These are phyloP conservation scores for Daucus carota DNA, from an alignment of 129 eudicot species.

Conservation along the genomic window DNA sequence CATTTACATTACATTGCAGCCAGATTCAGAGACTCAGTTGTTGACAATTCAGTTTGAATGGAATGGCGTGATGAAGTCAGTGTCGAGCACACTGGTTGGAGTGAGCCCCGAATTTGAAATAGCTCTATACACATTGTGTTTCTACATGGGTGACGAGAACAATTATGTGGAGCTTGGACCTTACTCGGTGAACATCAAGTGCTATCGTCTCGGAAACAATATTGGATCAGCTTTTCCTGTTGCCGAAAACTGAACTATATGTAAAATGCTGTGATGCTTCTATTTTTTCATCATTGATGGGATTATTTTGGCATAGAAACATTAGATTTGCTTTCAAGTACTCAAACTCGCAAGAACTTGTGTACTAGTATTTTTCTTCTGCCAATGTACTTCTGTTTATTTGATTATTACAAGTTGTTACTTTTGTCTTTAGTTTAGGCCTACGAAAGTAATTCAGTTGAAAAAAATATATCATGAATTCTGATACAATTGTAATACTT, in stretches of 20 bases:
- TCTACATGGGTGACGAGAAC: conserved; percentile 73
- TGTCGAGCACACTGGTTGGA: conserved; percentile 86
- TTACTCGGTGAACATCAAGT: conserved; percentile 73
- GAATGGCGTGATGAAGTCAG: conserved; percentile 84
- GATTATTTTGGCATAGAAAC: neutral
- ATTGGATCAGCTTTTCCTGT: conserved; percentile 92
- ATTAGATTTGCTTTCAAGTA: neutral
- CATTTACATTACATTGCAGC: conserved; percentile 39
- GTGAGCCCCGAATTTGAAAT: conserved; percentile 97
- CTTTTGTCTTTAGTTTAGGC: too few relatives aligned
- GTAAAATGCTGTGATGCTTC: neutral
- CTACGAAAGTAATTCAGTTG: too few relatives aligned
- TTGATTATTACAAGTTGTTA: too few relatives aligned
- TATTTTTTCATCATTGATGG: neutral
- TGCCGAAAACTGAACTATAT: conserved; percentile 43
- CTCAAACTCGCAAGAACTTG: neutral
- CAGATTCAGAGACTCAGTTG: conserved; percentile 80
- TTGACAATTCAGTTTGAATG: conserved; percentile 90
- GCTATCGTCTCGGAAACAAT: conserved; percentile 78
- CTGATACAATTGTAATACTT: too few relatives aligned
- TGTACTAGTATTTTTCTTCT: too few relatives aligned
- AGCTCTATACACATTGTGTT: conserved; percentile 79
- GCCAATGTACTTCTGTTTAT: too few relatives aligned
- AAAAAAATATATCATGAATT: too few relatives aligned
- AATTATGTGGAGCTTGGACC: conserved; percentile 82